Evolutionary conservation across 2,329 filamentous ascomycete species (phyloP), one percentile per base, ranked within the genome.

Genomic region (Metarhizium brunneum): DNA sequence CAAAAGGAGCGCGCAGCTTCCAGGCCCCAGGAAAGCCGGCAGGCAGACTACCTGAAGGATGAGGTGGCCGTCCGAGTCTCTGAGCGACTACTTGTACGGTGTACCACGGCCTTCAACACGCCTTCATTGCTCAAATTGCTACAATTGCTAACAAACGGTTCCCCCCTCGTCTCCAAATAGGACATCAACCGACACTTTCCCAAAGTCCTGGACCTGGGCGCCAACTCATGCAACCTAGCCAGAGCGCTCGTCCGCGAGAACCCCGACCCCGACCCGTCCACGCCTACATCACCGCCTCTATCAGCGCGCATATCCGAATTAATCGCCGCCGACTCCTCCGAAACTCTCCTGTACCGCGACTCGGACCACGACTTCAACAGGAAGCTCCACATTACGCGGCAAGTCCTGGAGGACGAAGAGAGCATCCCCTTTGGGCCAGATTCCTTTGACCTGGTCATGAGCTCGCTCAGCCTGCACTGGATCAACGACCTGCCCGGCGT

Each of bases 221-320:
- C 94, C 59, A 96, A 97, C 69, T 90, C 92, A 59, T 96, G 92
- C 79, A 95, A 96, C 71, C 85, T 99, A 58, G 92, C 92, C 20
- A 85, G 87, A 59, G 88, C 89, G 56, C 80, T 97, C 49, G 87
- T 86, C 63, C 76, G 84, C 60, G 78, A 84, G 56, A 84, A 90
- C 66, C 83, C 84, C 1, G 85, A 88, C 65, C 79, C 78, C 7
- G 78, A 80, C 62, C 74, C 78, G 6, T 65, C 71, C n/a, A 76
- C 73, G 52, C 81, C 84, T 45, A 72, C 66, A n/a, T 79, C 80
- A 29, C 80, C 83, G 29, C 86, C 91, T 3, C 78, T 96, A 47
- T 78, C 86, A 1, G 79, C 77, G 25, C 84, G 87, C 57, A 85
- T 99, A 55, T 79, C 80, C 20, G 83, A 88, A 59, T 77, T 99